Base-by-base conservation (phyloP, 2,329 filamentous ascomycete species). In the Colletotrichum sp. region DNA sequence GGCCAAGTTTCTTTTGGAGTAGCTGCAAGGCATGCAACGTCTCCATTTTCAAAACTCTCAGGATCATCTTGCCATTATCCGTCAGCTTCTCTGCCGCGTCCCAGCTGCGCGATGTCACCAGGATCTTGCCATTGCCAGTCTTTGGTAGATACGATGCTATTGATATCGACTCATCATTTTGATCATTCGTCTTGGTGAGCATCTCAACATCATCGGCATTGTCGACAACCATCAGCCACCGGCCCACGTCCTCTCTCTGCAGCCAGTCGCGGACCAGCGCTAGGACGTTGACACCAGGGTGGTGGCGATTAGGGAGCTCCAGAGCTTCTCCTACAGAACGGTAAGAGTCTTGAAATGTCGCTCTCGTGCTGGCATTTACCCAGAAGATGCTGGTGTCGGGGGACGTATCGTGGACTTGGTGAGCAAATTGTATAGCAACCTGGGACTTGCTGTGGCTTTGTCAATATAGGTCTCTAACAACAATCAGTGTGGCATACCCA, bases 21-120 rank as follows among this genome's bases (percentile, higher is more conserved):
- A 86, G 79, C 32, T 81, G 71, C 4, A 52, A 3, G 0, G 81
- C 77, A 63, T 85, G 82, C 1, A 70, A 6, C 0, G 81, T 77
- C 1, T 79, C 71, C 84, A 83, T 85, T 63, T 30, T 64, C 5
- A 13, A 32, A 15, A 73, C 71, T 34, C 16, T 48, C 16, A 60
- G 6, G 10, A 57, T 70, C 48, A 63, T 71, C 57, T 70, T 67
- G 24, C 62, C 66, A 28, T 24, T 65, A 55, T 77, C 77, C 15
- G 60, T 74, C 3, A 79, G 26, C 67, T 48, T 77, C 34, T 79
- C 73, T 3, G 78, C 76, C 2, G 68, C 75, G 57, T 77, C 68
- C 34, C 60, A 60, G 57, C 75, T 79, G 13, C 79, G 72, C 16
- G 76, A 78, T 8, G 76, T 80, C 8, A 79, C 24, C 1, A 80